Evolutionary conservation across 2,329 filamentous ascomycete species (phyloP).

Genomic region (Tolypocladium inflatum): DNA sequence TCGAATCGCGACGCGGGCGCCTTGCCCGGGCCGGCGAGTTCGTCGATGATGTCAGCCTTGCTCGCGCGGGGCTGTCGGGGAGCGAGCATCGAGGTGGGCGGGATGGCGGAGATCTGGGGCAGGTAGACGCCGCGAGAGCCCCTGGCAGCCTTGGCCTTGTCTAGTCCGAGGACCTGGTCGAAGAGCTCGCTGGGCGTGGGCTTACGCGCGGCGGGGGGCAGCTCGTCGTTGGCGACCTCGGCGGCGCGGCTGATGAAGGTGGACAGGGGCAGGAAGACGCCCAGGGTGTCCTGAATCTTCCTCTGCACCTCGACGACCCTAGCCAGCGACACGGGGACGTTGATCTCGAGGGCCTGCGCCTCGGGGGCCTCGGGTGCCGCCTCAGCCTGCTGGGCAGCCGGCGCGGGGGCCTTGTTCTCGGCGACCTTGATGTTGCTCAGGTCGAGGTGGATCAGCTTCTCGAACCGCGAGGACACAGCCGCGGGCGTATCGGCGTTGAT

Average conservation of each 20-base stretch:
- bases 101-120: conserved; percentile 58
- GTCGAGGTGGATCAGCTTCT: conserved; percentile 74
- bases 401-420: conserved; percentile 32
- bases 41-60: conserved; percentile 68
- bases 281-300: conserved; percentile 67
- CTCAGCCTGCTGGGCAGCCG: conserved; percentile 27
- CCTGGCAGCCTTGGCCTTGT: conserved; percentile 34
- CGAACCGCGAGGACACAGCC: conserved; percentile 60
- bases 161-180: conserved; percentile 72
- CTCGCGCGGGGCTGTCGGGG: conserved; percentile 19
- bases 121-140: conserved; percentile 54
- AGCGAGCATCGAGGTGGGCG: conserved; percentile 30
- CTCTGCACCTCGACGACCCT: conserved; percentile 74
- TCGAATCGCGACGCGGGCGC: conserved; percentile 13
- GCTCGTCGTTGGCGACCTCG: conserved; percentile 77
- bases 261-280: conserved; percentile 72
- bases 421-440: conserved; percentile 90
- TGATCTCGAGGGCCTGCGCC: conserved; percentile 46
- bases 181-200: conserved; percentile 78
- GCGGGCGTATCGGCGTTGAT: conserved; percentile 65
- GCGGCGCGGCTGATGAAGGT: conserved; percentile 81
- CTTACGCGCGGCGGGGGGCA: conserved; percentile 55
- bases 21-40: conserved; percentile 45
- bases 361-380: conserved; percentile 31
- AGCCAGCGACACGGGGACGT: conserved; percentile 67